Evolutionary conservation across 306 rosid species (phyloP), one percentile per base, ranked within the genome.

Genomic region (Cicer yamashitae): DNA sequence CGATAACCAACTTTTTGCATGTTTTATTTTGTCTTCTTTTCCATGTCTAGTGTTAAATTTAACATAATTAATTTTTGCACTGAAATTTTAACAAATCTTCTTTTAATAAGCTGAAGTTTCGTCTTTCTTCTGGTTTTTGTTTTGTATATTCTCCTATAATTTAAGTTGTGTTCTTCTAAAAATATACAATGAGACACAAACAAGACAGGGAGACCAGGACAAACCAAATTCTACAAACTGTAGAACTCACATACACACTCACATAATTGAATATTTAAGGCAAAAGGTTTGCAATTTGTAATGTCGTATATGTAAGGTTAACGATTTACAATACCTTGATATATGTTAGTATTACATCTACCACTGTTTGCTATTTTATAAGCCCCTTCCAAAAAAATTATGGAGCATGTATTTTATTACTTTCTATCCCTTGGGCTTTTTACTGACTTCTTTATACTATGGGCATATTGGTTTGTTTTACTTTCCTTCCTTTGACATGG

Each of bases 401-500:
- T 22, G 9, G 64, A 9, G 3, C 13, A 39, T 41, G 56, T 25
- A 62, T 11, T 8, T 7, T 7, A 67, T 48, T 75, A 25, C 47
- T 57, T 64, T 39, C 48, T 47, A 62, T 61, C 3, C 10, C 61
- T 37, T 73, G 53, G 20, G 61, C 14, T 66, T 64, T 70, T 30
- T 70, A 8, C 50, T 58, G 63, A 12, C 61, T 59, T 61, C 58
- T 20, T n/a, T 54, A 20, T 20, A 37, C 30, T 61, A 20, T 48
- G 40, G 12, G 65, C 68, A n/a, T 48, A 57, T 39, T 73, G 41
- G 57, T 59, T 72, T 38, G 13, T 58, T 74, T 73, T 34, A 72
- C 25, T 53, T 71, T 65, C 37, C 56, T 67, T 69, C 6, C 54
- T 67, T 59, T 74, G 57, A 30, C 50, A 48, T 67, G 65, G 50